Percentiles rank a stretch among this genome's conserved stretches.
Evolutionary conservation across 345 rosid species (phyloP).

Genomic region (Rhodamnia argentea): DNA sequence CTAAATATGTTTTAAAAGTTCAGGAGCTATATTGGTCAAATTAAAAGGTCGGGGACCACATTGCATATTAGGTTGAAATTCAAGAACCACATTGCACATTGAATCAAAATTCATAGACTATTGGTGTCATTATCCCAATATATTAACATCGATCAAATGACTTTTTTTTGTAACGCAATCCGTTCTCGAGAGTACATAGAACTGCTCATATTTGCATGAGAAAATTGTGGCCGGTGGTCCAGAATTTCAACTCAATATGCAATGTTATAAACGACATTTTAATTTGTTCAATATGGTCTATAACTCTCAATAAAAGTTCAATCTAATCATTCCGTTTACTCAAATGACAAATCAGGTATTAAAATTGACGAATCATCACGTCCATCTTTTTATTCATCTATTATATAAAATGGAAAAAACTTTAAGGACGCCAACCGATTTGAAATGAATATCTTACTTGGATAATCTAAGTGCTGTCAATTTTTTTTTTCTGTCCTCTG

Average conservation of each 20-base stretch:
- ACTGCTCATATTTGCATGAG: fast-evolving
- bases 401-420: neutral
- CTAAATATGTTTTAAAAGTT: too few species aligned
- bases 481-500: neutral
- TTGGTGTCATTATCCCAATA: too few species aligned
- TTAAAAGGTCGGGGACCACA: too few species aligned
- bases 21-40: too few species aligned
- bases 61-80: too few species aligned
- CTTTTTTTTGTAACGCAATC: too few species aligned
- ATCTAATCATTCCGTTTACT: neutral
- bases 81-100: too few species aligned
- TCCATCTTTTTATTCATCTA: neutral
- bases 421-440: fast-evolving
- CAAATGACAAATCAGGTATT: neutral
- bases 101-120: too few species aligned
- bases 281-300: fast-evolving
- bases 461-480: fast-evolving
- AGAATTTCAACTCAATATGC: neutral
- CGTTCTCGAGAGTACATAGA: neutral
- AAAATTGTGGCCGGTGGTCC: neutral
- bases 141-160: too few species aligned
- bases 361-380: neutral
- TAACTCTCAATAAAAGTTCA: neutral
- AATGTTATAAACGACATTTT: fast-evolving
- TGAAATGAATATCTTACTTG: neutral